A percentile compares a stretch with the other conserved stretches of the same genome.
These are phyloP conservation scores for Cyberlindnera mrakii DNA, from an alignment of 805 yeast genomes.

Conservation along the genomic window DNA sequence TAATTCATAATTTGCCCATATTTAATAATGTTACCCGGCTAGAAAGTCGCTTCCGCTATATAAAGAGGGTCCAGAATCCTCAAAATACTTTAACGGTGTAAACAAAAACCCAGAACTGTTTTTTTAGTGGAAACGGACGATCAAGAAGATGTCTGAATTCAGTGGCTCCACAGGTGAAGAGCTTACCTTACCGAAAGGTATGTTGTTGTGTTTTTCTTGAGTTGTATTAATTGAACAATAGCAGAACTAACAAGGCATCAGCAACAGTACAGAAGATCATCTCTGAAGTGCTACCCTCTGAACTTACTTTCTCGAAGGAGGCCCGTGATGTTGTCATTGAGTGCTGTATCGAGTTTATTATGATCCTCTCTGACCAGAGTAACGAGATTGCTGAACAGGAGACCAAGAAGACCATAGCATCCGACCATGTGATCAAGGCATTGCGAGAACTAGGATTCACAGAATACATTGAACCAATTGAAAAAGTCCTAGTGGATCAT, in stretches of 20 bases:
- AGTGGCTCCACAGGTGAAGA: slow-evolving; percentile 28
- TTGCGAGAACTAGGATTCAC: slow-evolving; percentile 80
- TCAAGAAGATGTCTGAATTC: slow-evolving; percentile 17
- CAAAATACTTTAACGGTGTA: too few relatives aligned
- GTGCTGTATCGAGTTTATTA: slow-evolving; percentile 92
- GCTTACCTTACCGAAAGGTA: slow-evolving; percentile 38
- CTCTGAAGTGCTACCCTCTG: slow-evolving; percentile 84
- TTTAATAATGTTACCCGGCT: too few relatives aligned
- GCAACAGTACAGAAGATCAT: slow-evolving; percentile 97
- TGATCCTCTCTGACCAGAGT: slow-evolving; percentile 89
- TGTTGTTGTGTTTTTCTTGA: slow-evolving; percentile 7
- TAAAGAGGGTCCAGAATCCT: too few relatives aligned
- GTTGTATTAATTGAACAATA: not conserved
- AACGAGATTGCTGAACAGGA: slow-evolving; percentile 96
- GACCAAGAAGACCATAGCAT: slow-evolving; percentile 91
- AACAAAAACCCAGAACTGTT: too few relatives aligned
- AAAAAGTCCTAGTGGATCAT: slow-evolving; percentile 76
- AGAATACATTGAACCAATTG: slow-evolving; percentile 77
- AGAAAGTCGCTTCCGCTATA: too few relatives aligned
- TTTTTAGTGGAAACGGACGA: not conserved
- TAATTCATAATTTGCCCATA: too few relatives aligned
- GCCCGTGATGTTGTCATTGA: slow-evolving; percentile 94
- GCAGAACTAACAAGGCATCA: slow-evolving; percentile 7
- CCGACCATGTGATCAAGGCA: slow-evolving; percentile 92
- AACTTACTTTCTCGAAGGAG: slow-evolving; percentile 82